These are phyloP conservation scores for apple (Malus domestica) DNA, from an alignment of 306 rosid genomes.

Conservation along the genomic window ASM211411v1 NC_041798.1:25456001-25456500, in stretches of 20 bases:
- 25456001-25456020: constrained; percentile 67
- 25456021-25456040: constrained; percentile 61
- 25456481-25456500: too few relatives aligned
- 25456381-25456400: too few relatives aligned
- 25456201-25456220: neutral
- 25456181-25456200: neutral
- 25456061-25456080: constrained; percentile 26
- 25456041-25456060: constrained; percentile 34
- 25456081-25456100: constrained; percentile 50
- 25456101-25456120: constrained; percentile 34
- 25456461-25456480: too few relatives aligned
- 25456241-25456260: neutral
- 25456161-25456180: neutral
- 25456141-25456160: neutral
- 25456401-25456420: too few relatives aligned
- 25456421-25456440: too few relatives aligned
- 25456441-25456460: too few relatives aligned
- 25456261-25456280: neutral
- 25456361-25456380: too few relatives aligned
- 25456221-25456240: neutral
- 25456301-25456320: neutral
- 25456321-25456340: too few relatives aligned
- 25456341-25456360: too few relatives aligned
- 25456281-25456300: neutral
- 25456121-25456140: neutral